Base-by-base conservation (phyloP, 352 stramenopile genomes). In the Peronospora belbahrii region DNA sequence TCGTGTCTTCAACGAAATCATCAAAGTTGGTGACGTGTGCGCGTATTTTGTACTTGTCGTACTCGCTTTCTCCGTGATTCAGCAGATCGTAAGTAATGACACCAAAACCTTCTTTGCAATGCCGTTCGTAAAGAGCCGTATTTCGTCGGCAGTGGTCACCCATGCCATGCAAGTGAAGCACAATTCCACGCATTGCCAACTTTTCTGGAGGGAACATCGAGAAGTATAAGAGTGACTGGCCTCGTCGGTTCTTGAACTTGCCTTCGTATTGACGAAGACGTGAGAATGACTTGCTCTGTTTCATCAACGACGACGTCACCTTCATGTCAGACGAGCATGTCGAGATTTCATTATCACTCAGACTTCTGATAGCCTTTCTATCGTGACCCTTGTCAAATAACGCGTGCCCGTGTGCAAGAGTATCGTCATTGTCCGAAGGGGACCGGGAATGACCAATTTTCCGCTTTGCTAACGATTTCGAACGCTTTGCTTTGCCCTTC, bases 121-220 rank as follows among this genome's bases (percentile, higher is more conserved):
- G 56, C 6, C 56, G 53, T 55, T 83, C 65, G 38, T 73, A 82
- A 1, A 83, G 45, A 32, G 58, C 48, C 4, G 55, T 68, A 49
- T 71, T 83, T 6, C 73, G 62, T 25, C 69, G 64, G 19, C 62
- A 67, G 48, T 85, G 73, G 42, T 85, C 73, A 8, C 69, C 70
- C 50, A 85, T 71, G 27, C 73, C 73, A 45, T 85, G 70, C 28
- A 85, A 47, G 27, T 76, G 71, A 9, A 85, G 27, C 9, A 83
- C 52, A 49, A 85, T 56, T 35, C 68, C 73, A 14, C 70, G 59
- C 42, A 83, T 52, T 7, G 58, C 52, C 17, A 58, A 24, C 15
- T 55, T 45, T 43, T 68, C 39, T 7, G 70, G 57, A 1, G 73
- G 70, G 25, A 81, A 81, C 13, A 83, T 63, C 3, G 65, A 57